Conservation (phyloP, 257 asterid species). For the Apocynum venetum region DNA sequence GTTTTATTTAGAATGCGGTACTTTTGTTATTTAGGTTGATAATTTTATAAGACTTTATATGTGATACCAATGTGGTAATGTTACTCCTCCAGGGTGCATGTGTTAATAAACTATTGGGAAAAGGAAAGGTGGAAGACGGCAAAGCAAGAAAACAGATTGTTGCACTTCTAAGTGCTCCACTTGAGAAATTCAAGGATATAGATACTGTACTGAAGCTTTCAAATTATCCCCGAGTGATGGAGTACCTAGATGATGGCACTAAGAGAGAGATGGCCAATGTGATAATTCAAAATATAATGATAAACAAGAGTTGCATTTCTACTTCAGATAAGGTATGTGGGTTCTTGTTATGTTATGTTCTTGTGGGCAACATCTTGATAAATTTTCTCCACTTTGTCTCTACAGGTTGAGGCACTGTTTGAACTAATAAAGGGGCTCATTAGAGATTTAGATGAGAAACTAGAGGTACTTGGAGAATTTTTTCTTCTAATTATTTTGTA, state of each 20-base stretch:
- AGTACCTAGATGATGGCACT: conserved; percentile 69
- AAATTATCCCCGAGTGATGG: conserved; percentile 85
- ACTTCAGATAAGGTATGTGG: conserved; percentile 78
- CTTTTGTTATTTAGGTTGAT: background rate
- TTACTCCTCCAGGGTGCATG: conserved; percentile 71
- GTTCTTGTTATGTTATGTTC: conserved; percentile 17
- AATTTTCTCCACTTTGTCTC: conserved; percentile 29
- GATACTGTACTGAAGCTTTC: conserved; percentile 90
- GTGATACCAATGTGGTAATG: background rate
- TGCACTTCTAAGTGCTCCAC: conserved; percentile 96
- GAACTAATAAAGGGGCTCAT: conserved; percentile 89
- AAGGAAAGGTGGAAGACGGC: conserved; percentile 78
- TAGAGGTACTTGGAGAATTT: conserved; percentile 54
- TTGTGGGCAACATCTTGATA: conserved; percentile 21
- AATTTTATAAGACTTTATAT: background rate
- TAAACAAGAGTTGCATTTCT: conserved; percentile 65
- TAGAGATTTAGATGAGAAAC: conserved; percentile 57
- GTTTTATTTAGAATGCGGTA: background rate
- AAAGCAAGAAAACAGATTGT: conserved; percentile 88
- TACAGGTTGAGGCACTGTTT: conserved; percentile 83
- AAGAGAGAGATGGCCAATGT: conserved; percentile 95
- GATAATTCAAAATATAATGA: conserved; percentile 79
- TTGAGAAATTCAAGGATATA: conserved; percentile 88
- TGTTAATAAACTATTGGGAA: conserved; percentile 72
- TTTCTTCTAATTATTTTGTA: conserved; percentile 4